Base-by-base conservation (phyloP, 2,329 filamentous ascomycete species). In the Aspergillus quadrilineatus region DNA sequence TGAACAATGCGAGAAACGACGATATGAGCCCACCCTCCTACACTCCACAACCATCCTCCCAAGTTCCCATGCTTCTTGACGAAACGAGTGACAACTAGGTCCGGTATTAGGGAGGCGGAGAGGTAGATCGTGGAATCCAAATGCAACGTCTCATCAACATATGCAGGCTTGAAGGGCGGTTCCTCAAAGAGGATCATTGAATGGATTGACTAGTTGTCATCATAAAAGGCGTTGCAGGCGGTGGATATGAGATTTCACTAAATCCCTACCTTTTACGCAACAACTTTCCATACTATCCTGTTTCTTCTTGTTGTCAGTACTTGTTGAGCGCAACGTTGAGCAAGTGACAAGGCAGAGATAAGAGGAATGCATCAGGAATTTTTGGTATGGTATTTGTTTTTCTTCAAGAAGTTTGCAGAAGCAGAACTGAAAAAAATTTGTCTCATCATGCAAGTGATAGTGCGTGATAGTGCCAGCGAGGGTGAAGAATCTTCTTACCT, bases 141-240 rank as follows among this genome's bases (percentile, higher is more conserved):
- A 48, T 55, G 52, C 59, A 61, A 56, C 60, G 58, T 46, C 39
- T 51, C 58, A 57, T 63, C 45, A 48, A 41, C 51, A 46, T 51
- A 61, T 65, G 60, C 63, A 57, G 60, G 67, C 67, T 62, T 68
- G 67, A 73, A 66, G 67, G 72, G 72, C 65, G 72, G 71, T 73
- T 59, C 71, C 68, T 69, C 69, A 47, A 60, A 63, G 66, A 69
- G 74, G 74, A 74, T 83, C 80, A 73, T 83, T 81, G 81, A 84
- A 84, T 83, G 81, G 81, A 84, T 84, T 80, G 79, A 83, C 81
- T 83, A 72, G 78, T 76, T 82, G 79, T 82, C 81, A 81, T 84
- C 81, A 78, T 82, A 65, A 73, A 44, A 74, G 65, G 65, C 46
- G 50, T 28, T 50, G 60, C 49, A 30, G 52, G 47, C 45, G 29